Percentiles rank a stretch among this genome's conserved stretches.
phyloP scores from a whole-genome alignment of 2,329 filamentous ascomycete genomes.

The Beauveria caledonica region DNA sequence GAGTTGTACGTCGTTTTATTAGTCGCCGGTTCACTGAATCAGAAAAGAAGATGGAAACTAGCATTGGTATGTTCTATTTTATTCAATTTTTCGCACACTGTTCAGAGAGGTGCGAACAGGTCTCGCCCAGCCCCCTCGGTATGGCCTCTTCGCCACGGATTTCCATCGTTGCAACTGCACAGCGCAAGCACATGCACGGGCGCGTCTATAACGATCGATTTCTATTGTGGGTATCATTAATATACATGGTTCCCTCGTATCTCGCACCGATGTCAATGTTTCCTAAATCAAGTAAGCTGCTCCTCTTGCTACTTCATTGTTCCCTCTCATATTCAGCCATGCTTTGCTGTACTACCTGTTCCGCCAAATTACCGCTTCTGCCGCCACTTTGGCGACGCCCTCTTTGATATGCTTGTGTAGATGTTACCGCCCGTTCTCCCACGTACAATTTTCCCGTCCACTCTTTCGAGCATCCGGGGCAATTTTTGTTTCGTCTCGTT shows the following conservation, averaged over 20 bases:
- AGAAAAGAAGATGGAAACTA: too few relatives aligned
- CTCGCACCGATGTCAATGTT: neutral
- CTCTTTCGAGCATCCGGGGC: conserved; percentile 49
- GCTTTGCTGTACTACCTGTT: conserved; percentile 24
- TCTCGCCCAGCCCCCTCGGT: neutral
- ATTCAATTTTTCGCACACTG: too few relatives aligned
- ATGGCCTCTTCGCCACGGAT: neutral
- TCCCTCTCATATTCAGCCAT: conserved; percentile 21
- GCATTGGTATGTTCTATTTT: too few relatives aligned
- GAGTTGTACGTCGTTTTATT: too few relatives aligned
- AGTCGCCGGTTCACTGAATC: too few relatives aligned
- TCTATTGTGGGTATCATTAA: conserved; percentile 6
- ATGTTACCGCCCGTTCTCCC: conserved; percentile 49
- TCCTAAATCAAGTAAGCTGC: neutral
- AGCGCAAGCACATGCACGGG: neutral
- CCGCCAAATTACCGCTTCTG: conserved; percentile 25
- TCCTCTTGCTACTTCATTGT: conserved; percentile 15
- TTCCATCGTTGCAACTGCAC: neutral
- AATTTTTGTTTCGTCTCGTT: conserved; percentile 51
- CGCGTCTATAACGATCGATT: neutral
- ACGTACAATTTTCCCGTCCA: conserved; percentile 45
- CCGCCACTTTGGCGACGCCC: conserved; percentile 28
- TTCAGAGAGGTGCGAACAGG: neutral
- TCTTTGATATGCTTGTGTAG: conserved; percentile 40
- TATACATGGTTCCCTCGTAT: neutral